These are phyloP conservation scores for Avena sativa DNA, from an alignment of 176 grass and related monocot species.

Conservation along the genomic window DNA sequence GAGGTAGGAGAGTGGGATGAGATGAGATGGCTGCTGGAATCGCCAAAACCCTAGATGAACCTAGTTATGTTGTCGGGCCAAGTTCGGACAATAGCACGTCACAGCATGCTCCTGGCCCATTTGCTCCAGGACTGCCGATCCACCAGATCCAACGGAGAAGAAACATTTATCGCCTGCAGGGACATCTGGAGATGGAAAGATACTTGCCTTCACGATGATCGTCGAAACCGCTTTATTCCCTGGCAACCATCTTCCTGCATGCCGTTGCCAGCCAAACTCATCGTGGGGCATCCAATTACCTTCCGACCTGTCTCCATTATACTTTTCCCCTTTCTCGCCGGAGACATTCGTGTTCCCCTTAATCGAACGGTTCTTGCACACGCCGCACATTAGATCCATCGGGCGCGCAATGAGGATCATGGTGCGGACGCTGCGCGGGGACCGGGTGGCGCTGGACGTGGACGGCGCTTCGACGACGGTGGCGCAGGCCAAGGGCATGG, in stretches of 20 bases:
- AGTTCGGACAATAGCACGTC: too few species aligned
- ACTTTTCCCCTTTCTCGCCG: background rate
- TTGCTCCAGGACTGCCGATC: too few species aligned
- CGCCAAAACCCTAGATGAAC: too few species aligned
- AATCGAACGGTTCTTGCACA: background rate
- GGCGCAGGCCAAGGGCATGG: constrained; percentile 49
- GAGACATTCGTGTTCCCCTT: background rate
- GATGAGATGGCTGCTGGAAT: too few species aligned
- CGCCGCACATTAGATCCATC: background rate
- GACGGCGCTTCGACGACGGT: constrained; percentile 35
- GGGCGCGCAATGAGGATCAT: constrained; percentile 45
- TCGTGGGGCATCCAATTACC: constrained; percentile 1
- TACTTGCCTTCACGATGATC: constrained; percentile 41
- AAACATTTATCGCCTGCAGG: too few species aligned
- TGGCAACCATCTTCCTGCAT: background rate
- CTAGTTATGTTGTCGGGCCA: too few species aligned
- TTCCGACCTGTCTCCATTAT: background rate
- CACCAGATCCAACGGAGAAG: too few species aligned
- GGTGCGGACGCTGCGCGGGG: constrained; percentile 55
- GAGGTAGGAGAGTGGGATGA: too few species aligned
- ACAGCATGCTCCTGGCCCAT: too few species aligned
- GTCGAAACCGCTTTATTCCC: constrained; percentile 50
- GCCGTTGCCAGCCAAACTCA: constrained; percentile 29
- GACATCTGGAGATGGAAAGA: constrained; percentile 10
- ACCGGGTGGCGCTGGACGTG: constrained; percentile 52